A percentile compares a stretch with the other conserved stretches of the same genome.
These are phyloP conservation scores for Luffa acutangula DNA, from an alignment of 306 rosid genomes.

Conservation along the genomic window DNA sequence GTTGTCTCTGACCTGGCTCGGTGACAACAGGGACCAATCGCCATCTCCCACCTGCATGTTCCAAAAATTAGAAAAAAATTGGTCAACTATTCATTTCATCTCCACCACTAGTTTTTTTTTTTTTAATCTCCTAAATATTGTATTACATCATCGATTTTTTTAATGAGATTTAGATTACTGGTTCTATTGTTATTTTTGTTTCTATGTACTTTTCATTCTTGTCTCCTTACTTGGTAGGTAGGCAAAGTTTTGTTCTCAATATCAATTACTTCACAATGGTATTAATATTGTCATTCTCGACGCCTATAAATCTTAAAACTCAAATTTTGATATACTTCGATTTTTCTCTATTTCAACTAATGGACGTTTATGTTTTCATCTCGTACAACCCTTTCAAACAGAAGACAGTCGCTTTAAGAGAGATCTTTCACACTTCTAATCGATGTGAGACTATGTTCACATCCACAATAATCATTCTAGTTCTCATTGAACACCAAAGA, in stretches of 20 bases:
- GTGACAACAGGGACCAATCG: background rate
- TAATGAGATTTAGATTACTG: background rate
- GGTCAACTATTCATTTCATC: slow-evolving; percentile 2
- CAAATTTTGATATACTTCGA: background rate
- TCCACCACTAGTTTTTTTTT: background rate
- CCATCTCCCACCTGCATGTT: background rate
- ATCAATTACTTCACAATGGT: background rate
- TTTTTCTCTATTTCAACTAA: background rate
- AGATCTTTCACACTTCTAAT: too few relatives aligned
- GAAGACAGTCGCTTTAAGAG: too few relatives aligned
- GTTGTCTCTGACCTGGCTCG: slow-evolving; percentile 32
- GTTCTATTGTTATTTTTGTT: background rate
- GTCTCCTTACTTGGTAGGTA: background rate
- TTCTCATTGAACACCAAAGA: too few relatives aligned
- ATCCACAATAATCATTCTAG: too few relatives aligned
- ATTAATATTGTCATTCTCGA: background rate
- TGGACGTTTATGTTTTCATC: background rate
- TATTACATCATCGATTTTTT: background rate
- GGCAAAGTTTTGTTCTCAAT: background rate
- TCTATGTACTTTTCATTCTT: background rate
- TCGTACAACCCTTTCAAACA: background rate
- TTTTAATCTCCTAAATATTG: background rate
- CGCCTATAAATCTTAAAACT: background rate
- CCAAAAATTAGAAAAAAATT: background rate
- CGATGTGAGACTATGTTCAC: too few relatives aligned